Percentiles rank a stretch among this genome's conserved stretches.
These are phyloP conservation scores for Phytophthora palmivora DNA, from an alignment of 352 stramenopile species.

Conservation along the genomic window DNA sequence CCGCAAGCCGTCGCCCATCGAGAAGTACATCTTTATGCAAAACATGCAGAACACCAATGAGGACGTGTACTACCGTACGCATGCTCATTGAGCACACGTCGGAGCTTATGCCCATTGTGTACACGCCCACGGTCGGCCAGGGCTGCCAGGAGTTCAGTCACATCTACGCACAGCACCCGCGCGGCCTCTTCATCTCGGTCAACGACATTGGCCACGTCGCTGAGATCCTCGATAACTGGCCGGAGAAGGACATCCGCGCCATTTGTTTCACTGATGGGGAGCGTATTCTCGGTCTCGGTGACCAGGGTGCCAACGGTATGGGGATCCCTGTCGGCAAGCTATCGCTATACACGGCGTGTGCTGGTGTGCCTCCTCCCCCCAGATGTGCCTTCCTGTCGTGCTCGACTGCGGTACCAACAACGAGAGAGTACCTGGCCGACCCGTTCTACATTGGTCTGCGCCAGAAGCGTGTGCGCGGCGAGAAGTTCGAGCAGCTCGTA, in stretches of 20 bases:
- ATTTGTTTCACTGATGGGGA: conserved; percentile 98
- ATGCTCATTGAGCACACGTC: conserved; percentile 89
- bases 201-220: conserved; percentile 85
- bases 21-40: conserved; percentile 95
- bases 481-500: conserved; percentile 94
- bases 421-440: conserved; percentile 90
- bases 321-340: conserved; percentile 97
- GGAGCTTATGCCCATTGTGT: conserved; percentile 97
- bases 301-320: conserved; percentile 92
- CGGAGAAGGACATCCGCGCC: conserved; percentile 94
- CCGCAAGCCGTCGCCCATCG: conserved; percentile 84
- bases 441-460: conserved; percentile 96
- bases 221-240: conserved; percentile 96
- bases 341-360: conserved; percentile 94
- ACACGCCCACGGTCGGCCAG: conserved; percentile 97
- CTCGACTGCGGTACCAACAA: conserved; percentile 98
- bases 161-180: conserved; percentile 90
- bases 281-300: conserved; percentile 95
- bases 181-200: conserved; percentile 93
- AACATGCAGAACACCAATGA: conserved; percentile 91
- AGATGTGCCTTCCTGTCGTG: conserved; percentile 94
- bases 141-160: conserved; percentile 91
- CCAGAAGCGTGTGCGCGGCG: conserved; percentile 87
- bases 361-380: conserved; percentile 93
- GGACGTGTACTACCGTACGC: conserved; percentile 93